Conservation (phyloP, 768 basidiomycete species). For the Mycena vulgaris region DNA sequence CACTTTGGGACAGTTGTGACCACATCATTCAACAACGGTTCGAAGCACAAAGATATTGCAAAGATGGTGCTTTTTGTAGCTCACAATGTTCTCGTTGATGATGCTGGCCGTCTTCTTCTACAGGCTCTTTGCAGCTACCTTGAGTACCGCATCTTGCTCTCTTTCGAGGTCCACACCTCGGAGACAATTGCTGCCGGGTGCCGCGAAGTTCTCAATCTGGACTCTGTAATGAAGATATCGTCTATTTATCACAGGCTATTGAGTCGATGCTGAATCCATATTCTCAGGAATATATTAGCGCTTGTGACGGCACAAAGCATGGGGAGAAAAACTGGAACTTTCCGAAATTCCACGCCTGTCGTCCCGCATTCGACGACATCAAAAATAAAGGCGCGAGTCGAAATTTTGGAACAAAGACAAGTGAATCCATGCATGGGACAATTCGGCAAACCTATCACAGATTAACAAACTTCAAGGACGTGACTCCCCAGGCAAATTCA, state of each 20-base stretch:
- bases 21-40: conserved; percentile 50
- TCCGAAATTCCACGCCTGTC: conserved; percentile 7
- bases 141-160: conserved; percentile 46
- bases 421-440: too few relatives aligned
- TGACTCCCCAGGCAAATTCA: conserved; percentile 34
- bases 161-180: conserved; percentile 53
- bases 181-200: too few relatives aligned
- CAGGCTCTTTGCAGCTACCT: conserved; percentile 51
- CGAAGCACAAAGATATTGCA: conserved; percentile 53
- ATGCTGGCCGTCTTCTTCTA: too few relatives aligned
- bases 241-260: too few relatives aligned
- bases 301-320: not conserved
- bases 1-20: too few relatives aligned
- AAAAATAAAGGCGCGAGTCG: conserved; percentile 27
- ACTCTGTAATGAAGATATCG: conserved; percentile 41
- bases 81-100: too few relatives aligned
- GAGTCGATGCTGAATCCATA: not conserved
- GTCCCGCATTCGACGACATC: conserved; percentile 38
- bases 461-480: too few relatives aligned
- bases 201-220: conserved; percentile 41
- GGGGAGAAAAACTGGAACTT: conserved; percentile 43
- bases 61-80: conserved; percentile 51
- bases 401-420: conserved; percentile 46
- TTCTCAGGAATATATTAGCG: not conserved
- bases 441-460: too few relatives aligned